These are phyloP conservation scores for Ogataea methylovora DNA, from an alignment of 805 yeast genomes.

Conservation along the genomic window DNA sequence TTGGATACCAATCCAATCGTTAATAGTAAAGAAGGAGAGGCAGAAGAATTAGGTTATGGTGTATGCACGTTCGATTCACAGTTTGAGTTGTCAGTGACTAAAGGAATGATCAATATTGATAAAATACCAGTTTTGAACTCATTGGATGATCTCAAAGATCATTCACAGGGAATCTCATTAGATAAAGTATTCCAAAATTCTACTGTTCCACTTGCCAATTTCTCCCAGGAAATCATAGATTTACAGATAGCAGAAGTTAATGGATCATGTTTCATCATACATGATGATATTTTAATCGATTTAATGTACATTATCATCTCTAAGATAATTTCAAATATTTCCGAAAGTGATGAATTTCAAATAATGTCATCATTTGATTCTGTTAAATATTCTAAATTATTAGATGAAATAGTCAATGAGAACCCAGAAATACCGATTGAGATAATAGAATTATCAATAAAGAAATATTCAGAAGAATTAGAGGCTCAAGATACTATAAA, in stretches of 20 bases:
- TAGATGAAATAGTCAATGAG: background rate
- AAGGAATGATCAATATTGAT: slow-evolving; percentile 6
- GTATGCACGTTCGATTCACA: slow-evolving; percentile 5
- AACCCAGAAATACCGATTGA: slow-evolving; percentile 2
- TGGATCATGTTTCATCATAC: slow-evolving; percentile 5
- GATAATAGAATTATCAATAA: slow-evolving; percentile 6
- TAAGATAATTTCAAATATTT: background rate
- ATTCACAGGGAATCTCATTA: slow-evolving; percentile 1
- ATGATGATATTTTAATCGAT: slow-evolving; percentile 8
- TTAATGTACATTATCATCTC: slow-evolving; percentile 5
- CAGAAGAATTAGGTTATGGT: background rate
- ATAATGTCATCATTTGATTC: slow-evolving; percentile 1
- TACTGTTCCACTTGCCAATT: slow-evolving; percentile 5
- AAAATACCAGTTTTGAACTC: slow-evolving; percentile 7
- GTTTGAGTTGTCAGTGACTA: slow-evolving; percentile 6
- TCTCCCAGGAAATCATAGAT: slow-evolving; percentile 3
- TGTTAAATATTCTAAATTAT: no score
- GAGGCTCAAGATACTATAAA: slow-evolving; percentile 7
- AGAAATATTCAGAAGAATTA: slow-evolving; percentile 4
- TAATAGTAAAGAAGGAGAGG: background rate
- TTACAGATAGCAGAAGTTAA: slow-evolving; percentile 9
- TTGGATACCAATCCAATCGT: slow-evolving; percentile 14
- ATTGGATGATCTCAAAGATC: slow-evolving; percentile 1
- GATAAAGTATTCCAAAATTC: slow-evolving; percentile 7
- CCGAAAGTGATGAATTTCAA: background rate